Evolutionary conservation across 208 protist species (phyloP).

Genomic region (Leishmania mexicana): DNA sequence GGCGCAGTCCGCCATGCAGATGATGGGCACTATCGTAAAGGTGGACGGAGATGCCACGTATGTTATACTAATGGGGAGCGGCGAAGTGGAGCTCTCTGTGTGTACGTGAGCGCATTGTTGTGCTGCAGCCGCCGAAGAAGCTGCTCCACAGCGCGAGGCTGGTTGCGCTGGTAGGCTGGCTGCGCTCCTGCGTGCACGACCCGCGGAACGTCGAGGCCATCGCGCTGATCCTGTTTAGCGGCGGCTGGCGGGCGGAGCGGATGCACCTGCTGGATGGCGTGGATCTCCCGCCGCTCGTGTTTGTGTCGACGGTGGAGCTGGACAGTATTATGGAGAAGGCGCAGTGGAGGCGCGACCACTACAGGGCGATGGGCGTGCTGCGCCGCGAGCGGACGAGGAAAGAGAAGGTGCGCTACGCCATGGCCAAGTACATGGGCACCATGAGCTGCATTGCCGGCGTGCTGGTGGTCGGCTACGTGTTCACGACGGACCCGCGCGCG

Average conservation of each 20-base stretch:
- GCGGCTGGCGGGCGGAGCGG: background rate
- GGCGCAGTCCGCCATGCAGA: conserved; percentile 37
- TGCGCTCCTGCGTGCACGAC: conserved; percentile 45
- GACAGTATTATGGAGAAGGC: background rate
- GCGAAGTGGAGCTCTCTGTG: conserved; percentile 76
- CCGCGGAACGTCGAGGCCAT: background rate
- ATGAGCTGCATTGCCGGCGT: conserved; percentile 64
- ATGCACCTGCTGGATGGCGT: background rate
- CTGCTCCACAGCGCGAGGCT: conserved; percentile 61
- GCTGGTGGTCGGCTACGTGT: conserved; percentile 60
- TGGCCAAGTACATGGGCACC: conserved; percentile 74
- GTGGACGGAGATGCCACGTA: conserved; percentile 83
- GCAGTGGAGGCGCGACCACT: conserved; percentile 39
- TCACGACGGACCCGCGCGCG: conserved; percentile 53
- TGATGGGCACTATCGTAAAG: conserved; percentile 69
- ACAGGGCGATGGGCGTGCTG: conserved; percentile 39
- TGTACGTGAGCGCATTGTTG: conserved; percentile 60
- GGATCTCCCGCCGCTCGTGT: background rate
- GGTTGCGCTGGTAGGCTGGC: conserved; percentile 66
- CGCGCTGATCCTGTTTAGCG: background rate
- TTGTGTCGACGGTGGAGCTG: background rate
- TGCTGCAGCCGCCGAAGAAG: conserved; percentile 55
- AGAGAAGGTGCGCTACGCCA: conserved; percentile 40
- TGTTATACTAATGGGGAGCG: conserved; percentile 75
- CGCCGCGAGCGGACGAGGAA: conserved; percentile 66